Evolutionary conservation across 768 basidiomycete species (phyloP).

Genomic region (Lactarius hatsudake): DNA sequence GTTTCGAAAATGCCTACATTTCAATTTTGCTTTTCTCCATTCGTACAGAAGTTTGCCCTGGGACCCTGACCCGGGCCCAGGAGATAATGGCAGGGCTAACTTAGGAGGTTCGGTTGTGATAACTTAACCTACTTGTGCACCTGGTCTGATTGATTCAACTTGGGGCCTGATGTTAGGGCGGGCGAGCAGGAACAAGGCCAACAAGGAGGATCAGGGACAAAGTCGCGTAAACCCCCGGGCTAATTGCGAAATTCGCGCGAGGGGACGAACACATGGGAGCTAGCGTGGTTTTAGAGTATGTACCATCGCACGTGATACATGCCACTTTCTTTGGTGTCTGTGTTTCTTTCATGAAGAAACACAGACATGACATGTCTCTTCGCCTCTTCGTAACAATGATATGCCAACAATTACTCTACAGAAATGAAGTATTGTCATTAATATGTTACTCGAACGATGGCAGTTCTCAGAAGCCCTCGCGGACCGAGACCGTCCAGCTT

Average conservation of each 20-base stretch:
- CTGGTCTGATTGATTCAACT: not conserved
- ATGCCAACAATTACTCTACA: not conserved
- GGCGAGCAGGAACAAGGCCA: not conserved
- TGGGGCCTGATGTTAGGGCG: not conserved
- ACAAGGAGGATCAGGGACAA: constrained; percentile 9
- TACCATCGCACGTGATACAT: not conserved
- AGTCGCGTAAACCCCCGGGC: not conserved
- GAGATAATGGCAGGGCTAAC: too few species aligned
- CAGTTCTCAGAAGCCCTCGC: not conserved
- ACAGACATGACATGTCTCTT: too few species aligned
- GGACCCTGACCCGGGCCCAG: too few species aligned
- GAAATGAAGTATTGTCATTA: not conserved
- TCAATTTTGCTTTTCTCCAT: not conserved
- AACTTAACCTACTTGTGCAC: too few species aligned
- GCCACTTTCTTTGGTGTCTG: not conserved
- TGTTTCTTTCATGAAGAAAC: not conserved
- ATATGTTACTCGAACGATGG: not conserved
- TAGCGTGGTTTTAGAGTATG: not conserved
- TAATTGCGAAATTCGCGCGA: not conserved
- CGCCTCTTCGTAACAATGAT: not conserved
- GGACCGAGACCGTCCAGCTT: not conserved
- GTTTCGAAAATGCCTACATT: not conserved
- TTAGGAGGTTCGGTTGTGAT: not conserved
- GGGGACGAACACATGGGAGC: constrained; percentile 4
- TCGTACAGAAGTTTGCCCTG: not conserved